These are phyloP conservation scores for Pichia sp. DNA, from an alignment of 1,139 yeast species.

Conservation along the genomic window DNA sequence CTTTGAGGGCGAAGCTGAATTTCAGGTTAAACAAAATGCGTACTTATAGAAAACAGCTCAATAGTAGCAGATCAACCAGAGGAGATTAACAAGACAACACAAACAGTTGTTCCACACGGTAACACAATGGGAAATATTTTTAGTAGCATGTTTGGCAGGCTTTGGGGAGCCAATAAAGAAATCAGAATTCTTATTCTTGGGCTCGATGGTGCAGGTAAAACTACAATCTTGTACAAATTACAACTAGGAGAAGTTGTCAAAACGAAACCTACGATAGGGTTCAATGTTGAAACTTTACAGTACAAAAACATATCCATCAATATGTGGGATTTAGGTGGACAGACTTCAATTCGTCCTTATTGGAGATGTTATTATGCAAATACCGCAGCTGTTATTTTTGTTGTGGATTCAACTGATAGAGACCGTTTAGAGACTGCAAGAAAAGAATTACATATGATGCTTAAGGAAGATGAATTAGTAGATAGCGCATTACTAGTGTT, in stretches of 20 bases:
- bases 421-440: slow-evolving; percentile 86
- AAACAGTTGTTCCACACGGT: background rate
- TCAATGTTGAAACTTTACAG: slow-evolving; percentile 89
- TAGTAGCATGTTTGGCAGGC: slow-evolving; percentile 75
- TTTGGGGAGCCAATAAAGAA: slow-evolving; percentile 90
- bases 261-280: slow-evolving; percentile 94
- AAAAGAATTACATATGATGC: slow-evolving; percentile 85
- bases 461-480: slow-evolving; percentile 83
- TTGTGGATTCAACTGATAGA: slow-evolving; percentile 93
- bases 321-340: slow-evolving; percentile 92
- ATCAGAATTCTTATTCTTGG: slow-evolving; percentile 88
- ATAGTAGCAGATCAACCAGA: background rate
- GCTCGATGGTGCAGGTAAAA: slow-evolving; percentile 96
- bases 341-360: slow-evolving; percentile 92
- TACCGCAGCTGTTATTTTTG: slow-evolving; percentile 93
- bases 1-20: background rate
- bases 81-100: background rate
- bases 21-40: too few relatives aligned
- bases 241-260: slow-evolving; percentile 93
- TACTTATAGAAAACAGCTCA: too few relatives aligned
- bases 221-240: slow-evolving; percentile 84
- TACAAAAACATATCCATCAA: slow-evolving; percentile 88
- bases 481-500: slow-evolving; percentile 89
- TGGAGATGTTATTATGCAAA: slow-evolving; percentile 97
- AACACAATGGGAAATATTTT: slow-evolving; percentile 72